Percentiles rank a stretch among this genome's conserved stretches.
Conservation (phyloP, 73 alveolate species). For the Tetrahymena thermophila region DNA sequence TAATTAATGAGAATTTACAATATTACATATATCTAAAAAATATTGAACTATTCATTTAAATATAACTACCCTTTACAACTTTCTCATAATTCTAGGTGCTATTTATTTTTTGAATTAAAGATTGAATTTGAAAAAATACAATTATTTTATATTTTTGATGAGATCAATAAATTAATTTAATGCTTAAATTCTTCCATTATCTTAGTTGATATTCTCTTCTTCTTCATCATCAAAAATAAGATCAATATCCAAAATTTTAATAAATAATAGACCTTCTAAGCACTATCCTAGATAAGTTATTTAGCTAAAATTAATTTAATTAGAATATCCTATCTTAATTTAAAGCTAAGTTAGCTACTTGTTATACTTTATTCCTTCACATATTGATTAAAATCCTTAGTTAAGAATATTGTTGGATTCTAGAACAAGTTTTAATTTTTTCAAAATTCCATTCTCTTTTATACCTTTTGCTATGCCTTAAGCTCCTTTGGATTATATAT, state of each 20-base stretch:
- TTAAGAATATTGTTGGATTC: not conserved
- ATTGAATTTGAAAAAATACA: not conserved
- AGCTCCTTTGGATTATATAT: not conserved
- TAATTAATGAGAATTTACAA: too few relatives aligned
- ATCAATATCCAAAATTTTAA: not conserved
- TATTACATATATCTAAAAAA: too few relatives aligned
- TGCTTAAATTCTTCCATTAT: not conserved
- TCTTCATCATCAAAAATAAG: not conserved
- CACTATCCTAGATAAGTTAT: not conserved
- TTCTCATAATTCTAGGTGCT: not conserved
- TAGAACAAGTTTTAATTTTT: not conserved
- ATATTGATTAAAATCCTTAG: not conserved
- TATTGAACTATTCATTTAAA: not conserved
- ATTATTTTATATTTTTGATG: not conserved
- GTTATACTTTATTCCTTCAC: not conserved
- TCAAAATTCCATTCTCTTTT: not conserved
- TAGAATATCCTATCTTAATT: not conserved
- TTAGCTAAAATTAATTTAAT: not conserved
- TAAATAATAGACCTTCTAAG: not conserved
- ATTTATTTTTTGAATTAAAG: not conserved
- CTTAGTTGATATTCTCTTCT: not conserved
- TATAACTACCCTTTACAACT: not conserved
- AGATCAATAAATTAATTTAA: not conserved
- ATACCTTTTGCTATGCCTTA: not conserved
- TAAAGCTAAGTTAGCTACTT: not conserved